Evolutionary conservation across 2,329 filamentous ascomycete species (phyloP).

Genomic region (Samsoniella hepiali): DNA sequence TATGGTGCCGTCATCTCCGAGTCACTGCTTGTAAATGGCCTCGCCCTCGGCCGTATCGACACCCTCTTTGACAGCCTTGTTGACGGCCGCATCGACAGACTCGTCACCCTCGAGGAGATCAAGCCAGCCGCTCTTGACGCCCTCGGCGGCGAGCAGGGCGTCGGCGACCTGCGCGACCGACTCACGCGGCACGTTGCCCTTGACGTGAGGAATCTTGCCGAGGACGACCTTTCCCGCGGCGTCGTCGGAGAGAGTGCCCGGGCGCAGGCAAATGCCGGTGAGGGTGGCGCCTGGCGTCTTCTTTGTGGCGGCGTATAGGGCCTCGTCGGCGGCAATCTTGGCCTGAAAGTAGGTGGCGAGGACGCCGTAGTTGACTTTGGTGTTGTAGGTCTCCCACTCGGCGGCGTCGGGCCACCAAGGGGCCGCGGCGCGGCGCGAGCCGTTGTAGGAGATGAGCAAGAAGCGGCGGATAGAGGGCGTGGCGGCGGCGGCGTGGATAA

Average conservation of each 20-base stretch:
- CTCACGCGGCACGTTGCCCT: constrained; percentile 49
- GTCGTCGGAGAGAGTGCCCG: constrained; percentile 48
- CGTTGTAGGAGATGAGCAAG: constrained; percentile 61
- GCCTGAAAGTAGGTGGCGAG: constrained; percentile 57
- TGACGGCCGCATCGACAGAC: constrained; percentile 45
- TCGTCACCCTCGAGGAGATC: constrained; percentile 55
- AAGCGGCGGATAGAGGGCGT: constrained; percentile 57
- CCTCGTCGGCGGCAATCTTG: constrained; percentile 59
- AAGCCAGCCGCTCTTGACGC: constrained; percentile 49
- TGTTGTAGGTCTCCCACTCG: constrained; percentile 46
- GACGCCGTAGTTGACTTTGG: constrained; percentile 35
- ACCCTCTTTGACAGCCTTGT: constrained; percentile 46
- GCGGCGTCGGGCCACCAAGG: constrained; percentile 52
- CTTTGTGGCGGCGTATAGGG: constrained; percentile 47
- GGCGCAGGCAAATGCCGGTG: constrained; percentile 52
- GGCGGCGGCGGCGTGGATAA: constrained; percentile 57
- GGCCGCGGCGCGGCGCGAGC: constrained; percentile 49
- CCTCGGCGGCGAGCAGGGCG: constrained; percentile 49
- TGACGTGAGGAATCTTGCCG: constrained; percentile 40
- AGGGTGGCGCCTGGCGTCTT: constrained; percentile 36
- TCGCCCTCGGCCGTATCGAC: constrained; percentile 55
- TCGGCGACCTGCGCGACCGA: constrained; percentile 59
- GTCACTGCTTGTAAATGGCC: constrained; percentile 28
- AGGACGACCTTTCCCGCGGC: constrained; percentile 46
- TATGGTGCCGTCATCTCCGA: background rate